Evolutionary conservation across 169 alveolate genomes (phyloP).

Genomic region (Cryptosporidium viatorum): DNA sequence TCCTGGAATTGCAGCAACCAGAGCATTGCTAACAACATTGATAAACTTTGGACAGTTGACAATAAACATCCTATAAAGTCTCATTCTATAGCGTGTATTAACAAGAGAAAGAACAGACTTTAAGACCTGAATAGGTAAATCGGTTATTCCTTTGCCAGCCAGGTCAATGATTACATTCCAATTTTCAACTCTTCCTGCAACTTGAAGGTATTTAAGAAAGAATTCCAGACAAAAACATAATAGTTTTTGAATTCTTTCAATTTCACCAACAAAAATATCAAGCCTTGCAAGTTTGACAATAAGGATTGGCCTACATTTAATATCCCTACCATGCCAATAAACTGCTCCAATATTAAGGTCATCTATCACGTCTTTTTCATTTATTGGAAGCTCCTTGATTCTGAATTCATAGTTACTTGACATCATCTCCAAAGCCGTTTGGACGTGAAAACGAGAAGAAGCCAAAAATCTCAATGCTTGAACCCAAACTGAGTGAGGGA

Average conservation of each 20-base stretch:
- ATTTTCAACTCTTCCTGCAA: slow-evolving; percentile 78
- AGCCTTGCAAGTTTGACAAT: slow-evolving; percentile 54
- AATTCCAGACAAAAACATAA: slow-evolving; percentile 76
- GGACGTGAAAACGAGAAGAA: slow-evolving; percentile 65
- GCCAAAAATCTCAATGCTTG: slow-evolving; percentile 67
- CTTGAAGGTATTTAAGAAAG: slow-evolving; percentile 50
- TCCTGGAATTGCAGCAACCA: slow-evolving; percentile 76
- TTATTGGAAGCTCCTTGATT: slow-evolving; percentile 59
- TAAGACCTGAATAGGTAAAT: slow-evolving; percentile 68
- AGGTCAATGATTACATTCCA: slow-evolving; percentile 77
- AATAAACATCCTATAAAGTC: slow-evolving; percentile 74
- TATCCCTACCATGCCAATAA: slow-evolving; percentile 77
- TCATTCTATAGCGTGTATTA: slow-evolving; percentile 76
- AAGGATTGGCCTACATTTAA: slow-evolving; percentile 73
- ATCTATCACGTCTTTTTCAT: slow-evolving; percentile 40
- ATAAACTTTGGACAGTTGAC: slow-evolving; percentile 75
- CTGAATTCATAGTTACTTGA: slow-evolving; percentile 38
- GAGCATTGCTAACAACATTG: slow-evolving; percentile 64
- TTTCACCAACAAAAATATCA: slow-evolving; percentile 57
- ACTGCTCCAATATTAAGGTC: slow-evolving; percentile 74
- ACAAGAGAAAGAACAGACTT: slow-evolving; percentile 70
- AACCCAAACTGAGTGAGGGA: slow-evolving; percentile 60
- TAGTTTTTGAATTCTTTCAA: slow-evolving; percentile 52
- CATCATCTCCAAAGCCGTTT: slow-evolving; percentile 59
- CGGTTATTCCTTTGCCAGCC: slow-evolving; percentile 63